Percentiles rank a stretch among this genome's conserved stretches.
Conservation (phyloP, 2,329 filamentous ascomycete species). For the Camptophora hylomeconis region DNA sequence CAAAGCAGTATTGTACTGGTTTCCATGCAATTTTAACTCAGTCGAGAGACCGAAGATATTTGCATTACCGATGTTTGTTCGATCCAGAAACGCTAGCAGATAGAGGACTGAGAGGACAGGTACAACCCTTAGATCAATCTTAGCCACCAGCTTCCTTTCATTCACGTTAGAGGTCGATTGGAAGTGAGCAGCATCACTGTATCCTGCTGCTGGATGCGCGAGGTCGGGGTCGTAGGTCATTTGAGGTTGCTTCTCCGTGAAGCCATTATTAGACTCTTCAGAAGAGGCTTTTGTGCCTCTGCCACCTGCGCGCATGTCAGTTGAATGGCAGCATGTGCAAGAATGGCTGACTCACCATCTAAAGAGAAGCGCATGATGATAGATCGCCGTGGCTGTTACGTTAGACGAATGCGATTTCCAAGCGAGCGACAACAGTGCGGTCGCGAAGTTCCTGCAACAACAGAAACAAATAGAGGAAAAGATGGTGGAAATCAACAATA, state of each 20-base stretch:
- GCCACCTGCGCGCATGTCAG: not conserved
- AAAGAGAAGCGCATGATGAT: conserved; percentile 14
- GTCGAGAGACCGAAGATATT: conserved; percentile 50
- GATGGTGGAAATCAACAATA: no score
- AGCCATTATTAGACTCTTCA: conserved; percentile 1
- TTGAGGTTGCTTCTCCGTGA: conserved; percentile 7
- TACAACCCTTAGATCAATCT: conserved; percentile 59
- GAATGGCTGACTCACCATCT: conserved; percentile 11
- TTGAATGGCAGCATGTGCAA: not conserved
- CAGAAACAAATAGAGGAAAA: no score
- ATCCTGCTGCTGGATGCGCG: conserved; percentile 15
- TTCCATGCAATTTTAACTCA: conserved; percentile 46
- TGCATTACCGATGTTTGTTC: conserved; percentile 72
- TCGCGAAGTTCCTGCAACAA: no score
- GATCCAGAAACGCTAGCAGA: conserved; percentile 19
- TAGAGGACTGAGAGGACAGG: conserved; percentile 64
- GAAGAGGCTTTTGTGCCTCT: not conserved
- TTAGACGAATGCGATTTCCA: no score
- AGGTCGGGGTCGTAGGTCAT: conserved; percentile 17
- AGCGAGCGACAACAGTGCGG: no score
- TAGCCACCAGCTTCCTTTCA: conserved; percentile 52
- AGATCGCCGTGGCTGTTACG: no score
- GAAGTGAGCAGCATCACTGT: conserved; percentile 8
- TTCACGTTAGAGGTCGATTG: conserved; percentile 10
- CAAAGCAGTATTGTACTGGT: conserved; percentile 60